phyloP scores from a whole-genome alignment of 2,329 filamentous ascomycete species.

The Aspergillus oerlinghausenensis region DNA sequence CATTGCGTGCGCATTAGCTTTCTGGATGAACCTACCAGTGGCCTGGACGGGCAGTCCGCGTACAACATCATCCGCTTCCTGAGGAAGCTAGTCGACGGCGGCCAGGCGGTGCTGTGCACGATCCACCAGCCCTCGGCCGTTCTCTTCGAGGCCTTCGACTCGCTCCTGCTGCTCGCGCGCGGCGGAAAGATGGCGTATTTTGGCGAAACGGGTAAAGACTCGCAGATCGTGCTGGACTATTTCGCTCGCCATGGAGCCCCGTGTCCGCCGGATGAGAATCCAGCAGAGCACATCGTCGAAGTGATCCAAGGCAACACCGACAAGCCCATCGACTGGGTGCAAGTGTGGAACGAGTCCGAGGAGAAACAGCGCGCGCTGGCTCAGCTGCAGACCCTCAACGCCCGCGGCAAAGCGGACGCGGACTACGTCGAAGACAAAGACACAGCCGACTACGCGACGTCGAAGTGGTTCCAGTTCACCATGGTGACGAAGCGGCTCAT shows the following conservation, averaged over 20 bases:
- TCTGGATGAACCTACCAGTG: conserved; percentile 58
- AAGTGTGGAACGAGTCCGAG: conserved; percentile 28
- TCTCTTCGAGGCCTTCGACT: conserved; percentile 64
- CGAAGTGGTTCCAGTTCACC: conserved; percentile 37
- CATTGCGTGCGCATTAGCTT: conserved; percentile 30
- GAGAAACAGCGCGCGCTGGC: conserved; percentile 23
- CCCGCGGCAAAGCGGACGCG: conserved; percentile 12
- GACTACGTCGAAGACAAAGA: conserved; percentile 31
- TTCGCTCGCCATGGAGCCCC: conserved; percentile 52
- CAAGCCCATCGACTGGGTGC: conserved; percentile 27
- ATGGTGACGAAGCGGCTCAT: conserved; percentile 32
- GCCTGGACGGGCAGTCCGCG: conserved; percentile 64
- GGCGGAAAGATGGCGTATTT: conserved; percentile 65
- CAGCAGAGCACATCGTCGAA: conserved; percentile 46
- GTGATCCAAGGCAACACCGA: conserved; percentile 27
- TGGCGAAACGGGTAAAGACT: conserved; percentile 49
- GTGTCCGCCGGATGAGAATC: conserved; percentile 50
- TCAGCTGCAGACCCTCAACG: conserved; percentile 25
- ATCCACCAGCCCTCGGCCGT: conserved; percentile 67
- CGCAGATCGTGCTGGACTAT: conserved; percentile 42
- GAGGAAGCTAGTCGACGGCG: conserved; percentile 60
- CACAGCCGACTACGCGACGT: conserved; percentile 34
- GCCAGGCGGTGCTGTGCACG: conserved; percentile 62
- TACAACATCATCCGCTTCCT: conserved; percentile 55
- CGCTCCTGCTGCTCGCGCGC: conserved; percentile 59